Base-by-base conservation (phyloP, 73 alveolate genomes). In the Breviolum minutum region DNA sequence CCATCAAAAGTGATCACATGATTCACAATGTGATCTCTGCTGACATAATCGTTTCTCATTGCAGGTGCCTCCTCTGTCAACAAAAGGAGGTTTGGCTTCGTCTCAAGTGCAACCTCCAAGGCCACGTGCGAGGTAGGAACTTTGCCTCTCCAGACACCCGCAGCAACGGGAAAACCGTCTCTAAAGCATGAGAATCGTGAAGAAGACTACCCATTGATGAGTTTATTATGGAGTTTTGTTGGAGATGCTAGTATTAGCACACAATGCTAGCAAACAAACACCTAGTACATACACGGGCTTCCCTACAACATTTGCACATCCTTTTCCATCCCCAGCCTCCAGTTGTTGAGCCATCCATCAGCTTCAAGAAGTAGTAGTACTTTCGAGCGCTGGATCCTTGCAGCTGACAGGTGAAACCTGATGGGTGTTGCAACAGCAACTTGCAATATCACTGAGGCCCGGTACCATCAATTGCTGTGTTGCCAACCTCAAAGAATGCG, bases 291-390 rank as follows among this genome's bases (percentile, higher is more conserved):
- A 17, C 19, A 19, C 12, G 0, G 26, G 82, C n/a, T 13, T 8
- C 48, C 82, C 32, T 2, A 69, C 26, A 26, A 69, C 24, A 69
- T 22, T n/a, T 17, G 40, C n/a, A 17, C 14, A 73, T 26, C 48
- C 27, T 26, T 7, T 30, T 19, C 83, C 22, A 48, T 6, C 30
- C 27, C 27, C 83, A 73, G 63, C 97, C 97, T 90, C 97, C 97
- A 29, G 98, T 93, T n/a, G 99, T 99, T 89, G 99, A 99, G 84
- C 99, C 99, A 63, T 99, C 99, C 99, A 99, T 99, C 90, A 99
- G 99, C 89, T 99, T 99, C 69, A 99, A 99, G 99, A 99, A 99
- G 96, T 99, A 99, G 99, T 99, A 99, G 95, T 99, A 99, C 99
- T 99, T 99, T 24, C 99, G 99, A 68, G 99, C 99, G 60, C 99